These are phyloP conservation scores for Tilletia walkeri DNA, from an alignment of 1,284 basidiomycete species.

Conservation along the genomic window DNA sequence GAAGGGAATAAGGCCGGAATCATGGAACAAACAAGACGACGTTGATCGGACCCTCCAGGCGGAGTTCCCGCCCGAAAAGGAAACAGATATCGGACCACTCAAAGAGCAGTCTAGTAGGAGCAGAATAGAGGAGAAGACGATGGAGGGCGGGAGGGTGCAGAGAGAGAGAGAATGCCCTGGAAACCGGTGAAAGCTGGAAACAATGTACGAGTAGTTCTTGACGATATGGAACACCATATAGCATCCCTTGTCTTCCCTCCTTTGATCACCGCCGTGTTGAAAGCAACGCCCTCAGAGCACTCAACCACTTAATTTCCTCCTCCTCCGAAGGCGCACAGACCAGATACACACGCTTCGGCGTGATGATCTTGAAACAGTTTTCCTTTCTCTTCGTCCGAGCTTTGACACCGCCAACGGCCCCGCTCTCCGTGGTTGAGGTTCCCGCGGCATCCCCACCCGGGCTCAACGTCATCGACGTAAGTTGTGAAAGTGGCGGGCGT, in stretches of 20 bases:
- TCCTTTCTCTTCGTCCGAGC: slow-evolving; percentile 48
- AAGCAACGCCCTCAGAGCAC: slow-evolving; percentile 65
- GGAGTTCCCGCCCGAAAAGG: too few species aligned
- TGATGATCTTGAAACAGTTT: slow-evolving; percentile 91
- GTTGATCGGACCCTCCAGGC: too few species aligned
- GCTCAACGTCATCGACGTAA: slow-evolving; percentile 2
- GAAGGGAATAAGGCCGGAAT: too few species aligned
- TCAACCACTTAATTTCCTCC: slow-evolving; percentile 97
- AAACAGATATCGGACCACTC: too few species aligned
- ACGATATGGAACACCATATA: too few species aligned
- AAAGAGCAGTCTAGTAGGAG: too few species aligned
- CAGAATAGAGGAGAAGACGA: too few species aligned
- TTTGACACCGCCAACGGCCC: neutral
- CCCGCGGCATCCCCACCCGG: slow-evolving; percentile 26
- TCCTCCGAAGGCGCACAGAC: slow-evolving; percentile 94
- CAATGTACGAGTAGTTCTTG: neutral
- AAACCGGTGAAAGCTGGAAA: neutral
- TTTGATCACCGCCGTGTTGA: neutral
- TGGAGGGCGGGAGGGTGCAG: neutral
- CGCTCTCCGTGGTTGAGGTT: neutral
- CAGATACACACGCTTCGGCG: slow-evolving; percentile 82
- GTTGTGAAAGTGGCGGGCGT: neutral
- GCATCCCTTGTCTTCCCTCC: neutral
- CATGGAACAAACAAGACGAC: too few species aligned
- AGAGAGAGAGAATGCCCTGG: neutral